Conservation (phyloP, 441 rosid genomes). For the Gossypium trilobum region DNA sequence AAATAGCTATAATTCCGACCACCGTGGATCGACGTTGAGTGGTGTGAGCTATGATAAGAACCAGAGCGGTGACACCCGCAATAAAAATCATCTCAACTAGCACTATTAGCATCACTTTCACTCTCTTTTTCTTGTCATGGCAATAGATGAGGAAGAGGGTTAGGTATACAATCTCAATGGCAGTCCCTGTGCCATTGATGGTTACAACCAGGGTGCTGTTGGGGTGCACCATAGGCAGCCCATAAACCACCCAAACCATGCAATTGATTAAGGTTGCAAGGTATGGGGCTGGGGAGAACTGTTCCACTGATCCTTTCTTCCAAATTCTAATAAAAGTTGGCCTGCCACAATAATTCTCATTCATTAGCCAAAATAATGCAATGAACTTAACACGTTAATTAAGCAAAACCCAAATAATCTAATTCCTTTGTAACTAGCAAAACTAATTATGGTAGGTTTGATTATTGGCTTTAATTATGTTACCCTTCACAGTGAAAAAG, state of each 20-base stretch:
- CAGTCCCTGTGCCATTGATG: slow-evolving; percentile 57
- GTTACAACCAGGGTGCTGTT: slow-evolving; percentile 59
- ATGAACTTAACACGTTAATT: not conserved
- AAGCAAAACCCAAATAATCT: not conserved
- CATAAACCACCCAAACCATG: slow-evolving; percentile 72
- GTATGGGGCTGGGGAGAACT: slow-evolving; percentile 67
- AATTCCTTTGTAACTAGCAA: not conserved
- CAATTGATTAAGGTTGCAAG: slow-evolving; percentile 67
- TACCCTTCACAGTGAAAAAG: not conserved
- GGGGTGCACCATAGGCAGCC: slow-evolving; percentile 69
- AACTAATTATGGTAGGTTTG: not conserved
- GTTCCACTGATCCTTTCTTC: slow-evolving; percentile 66
- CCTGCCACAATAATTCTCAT: slow-evolving; percentile 28
- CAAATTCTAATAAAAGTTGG: slow-evolving; percentile 66
- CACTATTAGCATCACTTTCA: slow-evolving; percentile 23
- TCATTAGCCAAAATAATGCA: not conserved
- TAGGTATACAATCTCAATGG: slow-evolving; percentile 48
- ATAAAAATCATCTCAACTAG: slow-evolving; percentile 34
- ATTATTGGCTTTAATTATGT: not conserved
- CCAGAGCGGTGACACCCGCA: slow-evolving; percentile 23
- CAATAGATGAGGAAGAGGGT: slow-evolving; percentile 36
- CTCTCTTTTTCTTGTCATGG: slow-evolving; percentile 33
- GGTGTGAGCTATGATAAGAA: slow-evolving; percentile 40
- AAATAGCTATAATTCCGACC: slow-evolving; percentile 51
- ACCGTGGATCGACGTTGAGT: slow-evolving; percentile 36